Base-by-base conservation (phyloP, 805 yeast species). In the Pichia exigua region DNA sequence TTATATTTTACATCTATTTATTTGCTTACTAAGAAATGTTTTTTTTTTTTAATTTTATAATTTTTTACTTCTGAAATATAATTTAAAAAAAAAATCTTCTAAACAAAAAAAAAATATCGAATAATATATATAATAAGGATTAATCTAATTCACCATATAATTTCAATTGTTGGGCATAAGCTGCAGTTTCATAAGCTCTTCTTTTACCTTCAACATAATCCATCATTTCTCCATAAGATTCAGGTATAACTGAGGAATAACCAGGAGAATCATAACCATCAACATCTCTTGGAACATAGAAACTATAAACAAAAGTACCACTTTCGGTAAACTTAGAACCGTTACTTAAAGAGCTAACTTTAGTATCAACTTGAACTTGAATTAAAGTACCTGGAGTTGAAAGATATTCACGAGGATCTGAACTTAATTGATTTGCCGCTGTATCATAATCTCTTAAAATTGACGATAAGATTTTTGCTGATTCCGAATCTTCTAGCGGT, bases 211-310 rank as follows among this genome's bases (percentile, higher is more conserved):
- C 91, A 18, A 91, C 77, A 64, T 85, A 91, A 59, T 82, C 85
- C 82, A 91, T 89, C 95, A 90, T 91, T 67, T 91, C 97, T 27
- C 83, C 78, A 64, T 91, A 91, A 0, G 95, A 81, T 65, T 86
- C 86, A 4, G 97, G 97, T 47, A 91, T 73, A 47, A 91, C 92
- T 3, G 88, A 79, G 46, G 83, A 78, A 59, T 77, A 83, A n/a
- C 85, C 85, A 21, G 85, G 84, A 26, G 63, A 59, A 48, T 66
- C 71, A 42, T 61, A 63, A 1, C 69, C 70, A 43, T 66, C 65
- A 10, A 72, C 61, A 53, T 78, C 80, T 60, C 78, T 76, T 52
- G 91, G 88, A 40, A 89, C 96, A 63, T 82, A 91, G 77, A 84
- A 91, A 1, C 96, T 87, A 68, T 83, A 91, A 50, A 89, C 86